Conservation (phyloP, 2,329 filamentous ascomycete species). For the Colletotrichum lentis region DNA sequence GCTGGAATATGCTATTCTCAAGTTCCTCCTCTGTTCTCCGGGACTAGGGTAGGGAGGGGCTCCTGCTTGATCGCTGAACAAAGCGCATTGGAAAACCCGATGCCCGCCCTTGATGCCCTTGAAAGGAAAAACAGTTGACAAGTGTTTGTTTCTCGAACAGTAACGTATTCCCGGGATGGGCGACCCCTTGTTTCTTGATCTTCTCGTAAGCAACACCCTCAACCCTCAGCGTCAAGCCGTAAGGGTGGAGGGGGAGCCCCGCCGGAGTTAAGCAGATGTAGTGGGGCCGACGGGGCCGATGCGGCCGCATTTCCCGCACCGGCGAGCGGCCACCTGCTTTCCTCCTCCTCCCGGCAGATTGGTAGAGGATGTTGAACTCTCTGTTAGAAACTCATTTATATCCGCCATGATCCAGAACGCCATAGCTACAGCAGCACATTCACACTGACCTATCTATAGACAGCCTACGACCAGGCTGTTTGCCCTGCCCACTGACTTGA, state of each 20-base stretch:
- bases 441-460: too few species aligned
- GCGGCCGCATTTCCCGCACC: neutral
- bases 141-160: neutral
- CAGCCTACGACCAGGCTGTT: too few species aligned
- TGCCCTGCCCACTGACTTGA: too few species aligned
- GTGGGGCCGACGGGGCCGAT: neutral
- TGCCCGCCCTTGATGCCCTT: neutral
- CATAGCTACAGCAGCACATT: too few species aligned
- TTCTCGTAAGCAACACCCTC: neutral
- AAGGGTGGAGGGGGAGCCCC: neutral
- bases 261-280: neutral
- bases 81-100: neutral
- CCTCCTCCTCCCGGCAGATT: too few species aligned
- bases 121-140: neutral
- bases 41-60: too few species aligned
- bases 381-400: too few species aligned
- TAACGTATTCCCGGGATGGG: neutral
- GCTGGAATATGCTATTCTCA: neutral
- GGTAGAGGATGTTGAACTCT: too few species aligned
- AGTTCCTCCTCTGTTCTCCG: neutral
- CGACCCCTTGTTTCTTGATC: accelerated
- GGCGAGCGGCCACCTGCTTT: neutral
- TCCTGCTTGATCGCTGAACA: neutral
- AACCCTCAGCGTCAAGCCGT: neutral
- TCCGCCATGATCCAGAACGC: too few species aligned